A percentile compares a stretch with the other conserved stretches of the same genome.
Evolutionary conservation across 129 eudicot species (phyloP).

Genomic region (Smallanthus sonchifolius): DNA sequence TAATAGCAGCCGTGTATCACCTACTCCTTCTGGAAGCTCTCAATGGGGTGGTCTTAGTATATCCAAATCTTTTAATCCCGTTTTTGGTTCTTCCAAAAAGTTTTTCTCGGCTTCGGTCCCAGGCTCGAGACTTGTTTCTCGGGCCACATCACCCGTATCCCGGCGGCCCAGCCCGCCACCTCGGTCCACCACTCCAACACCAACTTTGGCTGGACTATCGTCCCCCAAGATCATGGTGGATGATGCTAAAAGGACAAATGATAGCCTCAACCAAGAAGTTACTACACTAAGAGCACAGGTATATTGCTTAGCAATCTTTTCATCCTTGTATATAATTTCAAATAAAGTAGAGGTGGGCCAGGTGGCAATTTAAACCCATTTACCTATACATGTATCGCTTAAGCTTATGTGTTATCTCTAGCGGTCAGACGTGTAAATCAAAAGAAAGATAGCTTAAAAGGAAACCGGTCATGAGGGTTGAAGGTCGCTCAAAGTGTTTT

Average conservation of each 20-base stretch:
- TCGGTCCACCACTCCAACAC: constrained; percentile 45
- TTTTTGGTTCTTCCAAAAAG: constrained; percentile 39
- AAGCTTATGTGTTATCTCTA: not conserved
- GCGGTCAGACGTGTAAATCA: not conserved
- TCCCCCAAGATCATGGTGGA: constrained; percentile 41
- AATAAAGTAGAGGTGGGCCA: not conserved
- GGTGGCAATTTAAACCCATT: not conserved
- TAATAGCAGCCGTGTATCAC: constrained; percentile 45
- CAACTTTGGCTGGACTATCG: constrained; percentile 31
- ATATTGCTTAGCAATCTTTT: constrained; percentile 3
- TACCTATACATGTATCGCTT: not conserved
- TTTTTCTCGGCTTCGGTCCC: constrained; percentile 57
- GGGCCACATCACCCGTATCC: constrained; percentile 65
- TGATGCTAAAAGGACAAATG: constrained; percentile 48
- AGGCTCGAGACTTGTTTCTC: constrained; percentile 60
- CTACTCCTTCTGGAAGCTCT: constrained; percentile 36
- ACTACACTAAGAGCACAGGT: constrained; percentile 72
- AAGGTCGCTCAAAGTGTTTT: not conserved
- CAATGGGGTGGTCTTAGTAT: constrained; percentile 44
- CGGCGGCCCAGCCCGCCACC: constrained; percentile 41
- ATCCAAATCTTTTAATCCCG: constrained; percentile 42
- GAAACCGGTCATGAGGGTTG: not conserved
- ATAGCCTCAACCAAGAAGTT: constrained; percentile 56
- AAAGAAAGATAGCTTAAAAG: not conserved
- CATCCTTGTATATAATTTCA: not conserved